Evolutionary conservation across 2,329 filamentous ascomycete species (phyloP), one percentile per base, ranked within the genome.

Genomic region (Aspergillus tamarii): DNA sequence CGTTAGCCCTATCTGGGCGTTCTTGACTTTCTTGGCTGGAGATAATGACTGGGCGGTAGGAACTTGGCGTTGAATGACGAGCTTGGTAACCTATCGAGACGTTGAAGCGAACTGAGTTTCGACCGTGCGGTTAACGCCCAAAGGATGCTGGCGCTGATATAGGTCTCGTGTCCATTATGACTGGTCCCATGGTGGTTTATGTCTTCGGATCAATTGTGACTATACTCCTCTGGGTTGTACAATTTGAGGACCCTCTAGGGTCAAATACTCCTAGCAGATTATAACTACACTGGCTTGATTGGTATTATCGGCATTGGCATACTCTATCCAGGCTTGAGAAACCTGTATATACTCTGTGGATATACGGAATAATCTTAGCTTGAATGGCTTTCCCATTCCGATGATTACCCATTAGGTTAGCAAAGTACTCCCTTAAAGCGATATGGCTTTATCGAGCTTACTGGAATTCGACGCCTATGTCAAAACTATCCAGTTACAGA

Each of bases 1-100:
- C 45, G 19, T 62, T 55, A 43, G 61, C 55, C 36, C 56, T 56
- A 50, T 64, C 59, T 59, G 59, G 54, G 59, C 59, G 16, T 39
- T 61, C 46, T 64, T 64, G 55, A 55, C 59, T 54, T 61, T 62
- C 62, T 64, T 64, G 62, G 62, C 62, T 57, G 50, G 32, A 36
- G 52, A 26, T 45, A 30, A 23, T 55, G 30, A 55, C 52, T 55
- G 52, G 52, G 23, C 36, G 12, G 52, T 23, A 26, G n/a, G 36
- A 32, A 55, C 52, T 55, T 55, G 52, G 52, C 52, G 34, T 21
- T 43, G 36, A 21, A 50, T 46, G 58, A 21, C 45, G 45, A 52
- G 57, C 45, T 52, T 14, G 48, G 21, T 26, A 55, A 11, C 52
- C 52, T 55, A 55, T 55, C 7, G n/a, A 55, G 52, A 55, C 14